Evolutionary conservation across 2,329 filamentous ascomycete species (phyloP).

Genomic region (Albifimbria verrucaria): DNA sequence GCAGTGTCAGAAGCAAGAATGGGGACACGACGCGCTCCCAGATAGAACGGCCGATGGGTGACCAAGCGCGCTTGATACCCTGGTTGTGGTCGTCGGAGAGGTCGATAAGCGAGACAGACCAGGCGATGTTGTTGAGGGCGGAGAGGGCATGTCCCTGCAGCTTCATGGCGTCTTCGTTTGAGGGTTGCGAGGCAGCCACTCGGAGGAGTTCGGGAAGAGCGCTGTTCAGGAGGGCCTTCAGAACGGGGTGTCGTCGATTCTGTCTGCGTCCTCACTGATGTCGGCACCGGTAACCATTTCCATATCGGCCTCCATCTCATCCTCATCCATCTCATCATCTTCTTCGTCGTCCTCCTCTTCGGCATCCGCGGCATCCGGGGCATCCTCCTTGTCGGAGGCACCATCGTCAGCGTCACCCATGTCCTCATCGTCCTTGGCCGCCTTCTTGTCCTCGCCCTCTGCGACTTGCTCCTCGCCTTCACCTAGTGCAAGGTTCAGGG

Average conservation of each 20-base stretch:
- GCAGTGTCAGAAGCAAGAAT: conserved; percentile 59
- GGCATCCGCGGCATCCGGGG: conserved; percentile 32
- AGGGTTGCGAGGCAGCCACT: conserved; percentile 37
- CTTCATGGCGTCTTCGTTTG: conserved; percentile 36
- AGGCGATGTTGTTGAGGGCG: conserved; percentile 64
- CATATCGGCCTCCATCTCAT: conserved; percentile 62
- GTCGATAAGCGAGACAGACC: conserved; percentile 62
- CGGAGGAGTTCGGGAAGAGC: conserved; percentile 43
- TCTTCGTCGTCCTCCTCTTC: conserved; percentile 34
- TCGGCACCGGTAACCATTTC: conserved; percentile 54
- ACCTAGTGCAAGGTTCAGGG: conserved; percentile 49
- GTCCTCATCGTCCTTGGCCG: conserved; percentile 34
- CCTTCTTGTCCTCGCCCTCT: conserved; percentile 33
- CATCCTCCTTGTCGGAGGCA: conserved; percentile 28
- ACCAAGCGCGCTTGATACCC: conserved; percentile 52
- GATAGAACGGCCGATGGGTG: conserved; percentile 48
- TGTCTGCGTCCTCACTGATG: conserved; percentile 34
- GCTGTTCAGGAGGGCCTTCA: conserved; percentile 38
- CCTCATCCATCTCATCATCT: conserved; percentile 53
- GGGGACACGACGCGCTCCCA: conserved; percentile 56
- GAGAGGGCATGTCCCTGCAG: conserved; percentile 55
- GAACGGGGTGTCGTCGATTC: conserved; percentile 52
- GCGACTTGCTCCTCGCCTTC: conserved; percentile 14
- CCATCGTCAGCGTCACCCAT: conserved; percentile 35
- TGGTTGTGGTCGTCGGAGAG: conserved; percentile 52